Base-by-base conservation (phyloP, 345 rosid species). In the Brassica incana region DNA sequence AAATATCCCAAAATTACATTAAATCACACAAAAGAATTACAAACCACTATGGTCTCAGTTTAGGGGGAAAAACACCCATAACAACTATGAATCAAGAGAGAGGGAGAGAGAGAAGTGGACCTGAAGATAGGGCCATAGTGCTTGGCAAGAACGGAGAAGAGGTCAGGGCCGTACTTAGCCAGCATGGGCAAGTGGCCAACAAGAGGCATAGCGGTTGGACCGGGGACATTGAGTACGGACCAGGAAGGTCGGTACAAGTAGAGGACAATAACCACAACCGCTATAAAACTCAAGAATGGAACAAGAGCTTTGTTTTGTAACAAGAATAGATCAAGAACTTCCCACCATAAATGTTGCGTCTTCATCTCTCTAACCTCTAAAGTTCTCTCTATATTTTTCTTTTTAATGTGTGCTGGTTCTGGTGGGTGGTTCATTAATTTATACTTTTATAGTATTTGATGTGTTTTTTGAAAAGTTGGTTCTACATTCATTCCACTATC, bases 41-140 rank as follows among this genome's bases (percentile, higher is more conserved):
- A 58, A 18, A 54, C 9, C 60, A 54, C 4, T 58, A 23, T 58
- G 27, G 27, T 69, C 30, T 14, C 54, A 50, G 4, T 16, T 27
- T 62, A 15, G 14, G 29, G 8, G 6, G 12, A 27, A 27, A 27
- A 45, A 62, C 71, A 54, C 8, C 4, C 6, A 52, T 66, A 35
- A 16, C 8, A 69, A 50, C 25, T 25, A 72, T 8, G 65, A 71
- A 78, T 52, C 20, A 12, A 78, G 80, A 64, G 23, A 74, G 25
- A 67, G 59, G 75, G 74, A 86, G 48, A 61, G 12, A 94, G 20
- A 40, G 56, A 78, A 72, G 86, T 48, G 62, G n/a, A 94, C 97
- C 99, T 92, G 95, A 88, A 95, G 75, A 91, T 86, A 56, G 97
- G 95, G 48, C 99, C 95, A 81, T 92, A 91, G 40, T 75, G 85